Percentiles rank a stretch among this genome's conserved stretches.
Evolutionary conservation across 768 basidiomycete genomes (phyloP).

Genomic region (Russula sp.): DNA sequence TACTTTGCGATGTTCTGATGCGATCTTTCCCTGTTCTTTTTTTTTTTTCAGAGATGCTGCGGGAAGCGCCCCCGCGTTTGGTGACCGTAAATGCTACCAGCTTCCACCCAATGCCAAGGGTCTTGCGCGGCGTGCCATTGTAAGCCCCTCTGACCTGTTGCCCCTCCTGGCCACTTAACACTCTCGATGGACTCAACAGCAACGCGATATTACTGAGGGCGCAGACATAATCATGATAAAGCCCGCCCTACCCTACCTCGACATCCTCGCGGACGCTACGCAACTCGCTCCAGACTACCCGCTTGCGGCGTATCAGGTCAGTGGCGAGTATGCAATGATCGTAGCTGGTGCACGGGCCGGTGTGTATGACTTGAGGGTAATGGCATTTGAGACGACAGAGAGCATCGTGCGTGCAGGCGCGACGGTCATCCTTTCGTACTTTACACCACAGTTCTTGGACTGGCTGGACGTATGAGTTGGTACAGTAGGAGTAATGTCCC

Average conservation of each 20-base stretch:
- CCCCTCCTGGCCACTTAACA: neutral
- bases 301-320: conserved; percentile 95
- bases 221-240: conserved; percentile 99
- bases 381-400: conserved; percentile 93
- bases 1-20: neutral
- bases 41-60: conserved; percentile 77
- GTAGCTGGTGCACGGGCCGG: conserved; percentile 89
- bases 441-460: conserved; percentile 93
- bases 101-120: conserved; percentile 85
- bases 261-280: conserved; percentile 87
- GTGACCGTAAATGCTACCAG: conserved; percentile 97
- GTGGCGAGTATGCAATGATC: conserved; percentile 97
- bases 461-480: conserved; percentile 48
- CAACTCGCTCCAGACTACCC: conserved; percentile 79
- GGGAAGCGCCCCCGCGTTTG: conserved; percentile 90
- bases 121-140: conserved; percentile 88
- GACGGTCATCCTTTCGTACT: conserved; percentile 90
- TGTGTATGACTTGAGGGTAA: conserved; percentile 83
- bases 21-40: neutral
- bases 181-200: conserved; percentile 36
- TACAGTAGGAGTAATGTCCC: neutral
- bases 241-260: conserved; percentile 91
- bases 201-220: conserved; percentile 83
- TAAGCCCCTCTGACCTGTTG: conserved; percentile 35
- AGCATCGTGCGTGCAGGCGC: conserved; percentile 87